Evolutionary conservation across 1,284 basidiomycete species (phyloP).

Genomic region (Ustilago cynodontis): DNA sequence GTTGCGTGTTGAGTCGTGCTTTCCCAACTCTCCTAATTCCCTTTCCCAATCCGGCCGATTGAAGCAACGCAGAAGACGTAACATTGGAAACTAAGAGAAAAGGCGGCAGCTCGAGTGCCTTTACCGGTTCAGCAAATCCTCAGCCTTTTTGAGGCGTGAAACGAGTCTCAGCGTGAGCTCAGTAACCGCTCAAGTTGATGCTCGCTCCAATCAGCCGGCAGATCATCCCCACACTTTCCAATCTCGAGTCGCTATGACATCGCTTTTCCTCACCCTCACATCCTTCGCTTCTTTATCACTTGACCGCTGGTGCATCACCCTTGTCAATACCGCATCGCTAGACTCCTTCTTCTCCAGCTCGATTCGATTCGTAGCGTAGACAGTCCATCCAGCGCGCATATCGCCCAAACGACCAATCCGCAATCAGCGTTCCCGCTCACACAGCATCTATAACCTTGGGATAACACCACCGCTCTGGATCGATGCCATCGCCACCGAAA

Average conservation of each 20-base stretch:
- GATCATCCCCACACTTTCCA: constrained; percentile 12
- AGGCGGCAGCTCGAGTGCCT: not conserved
- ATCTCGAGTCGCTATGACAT: not conserved
- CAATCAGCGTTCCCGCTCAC: no score
- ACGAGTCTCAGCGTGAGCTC: constrained; percentile 2
- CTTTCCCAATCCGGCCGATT: constrained; percentile 5
- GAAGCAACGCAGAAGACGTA: not conserved
- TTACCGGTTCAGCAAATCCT: not conserved
- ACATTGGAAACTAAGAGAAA: not conserved
- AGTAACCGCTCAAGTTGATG: not conserved
- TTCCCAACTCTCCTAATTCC: not conserved
- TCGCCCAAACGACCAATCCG: no score
- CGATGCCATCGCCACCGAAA: constrained; percentile 67
- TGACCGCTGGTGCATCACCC: not conserved
- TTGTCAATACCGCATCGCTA: not conserved
- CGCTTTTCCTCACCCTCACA: not conserved
- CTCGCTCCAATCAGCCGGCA: not conserved
- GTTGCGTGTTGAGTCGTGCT: constrained; percentile 4
- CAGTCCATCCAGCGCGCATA: not conserved
- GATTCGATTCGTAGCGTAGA: no score
- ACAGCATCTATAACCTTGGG: not conserved
- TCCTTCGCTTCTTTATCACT: not conserved
- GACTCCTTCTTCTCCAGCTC: no score
- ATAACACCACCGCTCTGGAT: not conserved
- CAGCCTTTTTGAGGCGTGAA: not conserved